These are phyloP conservation scores for Coemansia nantahalensis DNA, from an alignment of 192 early-diverging fungal genomes.

Conservation along the genomic window DNA sequence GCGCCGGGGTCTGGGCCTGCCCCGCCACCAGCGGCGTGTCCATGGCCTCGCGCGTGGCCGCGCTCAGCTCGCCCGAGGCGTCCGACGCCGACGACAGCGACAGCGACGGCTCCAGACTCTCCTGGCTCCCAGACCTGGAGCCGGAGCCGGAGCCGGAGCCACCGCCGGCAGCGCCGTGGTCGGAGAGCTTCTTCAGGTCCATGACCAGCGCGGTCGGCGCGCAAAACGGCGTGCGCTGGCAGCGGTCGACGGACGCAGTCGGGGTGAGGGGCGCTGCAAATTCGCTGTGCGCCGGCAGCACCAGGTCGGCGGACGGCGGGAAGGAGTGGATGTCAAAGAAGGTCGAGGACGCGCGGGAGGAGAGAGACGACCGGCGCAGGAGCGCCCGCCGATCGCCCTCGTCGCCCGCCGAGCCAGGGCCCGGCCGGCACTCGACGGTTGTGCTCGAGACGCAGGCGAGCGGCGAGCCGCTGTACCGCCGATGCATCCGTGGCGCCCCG, in stretches of 20 bases:
- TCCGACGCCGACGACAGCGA: conserved; percentile 9
- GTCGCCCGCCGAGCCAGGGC: conserved; percentile 5
- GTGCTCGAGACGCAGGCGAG: conserved; percentile 35
- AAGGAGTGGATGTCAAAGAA: conserved; percentile 34
- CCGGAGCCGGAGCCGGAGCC: too few species aligned
- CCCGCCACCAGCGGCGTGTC: conserved; percentile 14
- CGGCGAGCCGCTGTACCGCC: conserved; percentile 21
- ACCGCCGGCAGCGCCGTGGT: background rate
- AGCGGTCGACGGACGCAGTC: too few species aligned
- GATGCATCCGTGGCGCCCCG: background rate
- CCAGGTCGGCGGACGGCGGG: conserved; percentile 4
- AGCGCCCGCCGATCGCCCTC: conserved; percentile 2
- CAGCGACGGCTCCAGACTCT: conserved; percentile 9
- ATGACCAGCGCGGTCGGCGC: conserved; percentile 23
- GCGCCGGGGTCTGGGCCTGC: background rate
- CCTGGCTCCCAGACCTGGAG: too few species aligned
- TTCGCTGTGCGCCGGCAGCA: conserved; percentile 16
- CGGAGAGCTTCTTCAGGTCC: conserved; percentile 19
- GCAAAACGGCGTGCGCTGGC: conserved; percentile 5
- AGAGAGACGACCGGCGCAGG: conserved; percentile 12
- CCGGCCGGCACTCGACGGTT: conserved; percentile 31
- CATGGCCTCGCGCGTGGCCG: conserved; percentile 28
- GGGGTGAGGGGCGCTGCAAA: conserved; percentile 23
- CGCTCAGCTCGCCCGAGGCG: conserved; percentile 10
- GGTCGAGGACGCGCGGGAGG: conserved; percentile 17